These are phyloP conservation scores for Colletotrichum zoysiae DNA, from an alignment of 2,329 filamentous ascomycete species.

Conservation along the genomic window DNA sequence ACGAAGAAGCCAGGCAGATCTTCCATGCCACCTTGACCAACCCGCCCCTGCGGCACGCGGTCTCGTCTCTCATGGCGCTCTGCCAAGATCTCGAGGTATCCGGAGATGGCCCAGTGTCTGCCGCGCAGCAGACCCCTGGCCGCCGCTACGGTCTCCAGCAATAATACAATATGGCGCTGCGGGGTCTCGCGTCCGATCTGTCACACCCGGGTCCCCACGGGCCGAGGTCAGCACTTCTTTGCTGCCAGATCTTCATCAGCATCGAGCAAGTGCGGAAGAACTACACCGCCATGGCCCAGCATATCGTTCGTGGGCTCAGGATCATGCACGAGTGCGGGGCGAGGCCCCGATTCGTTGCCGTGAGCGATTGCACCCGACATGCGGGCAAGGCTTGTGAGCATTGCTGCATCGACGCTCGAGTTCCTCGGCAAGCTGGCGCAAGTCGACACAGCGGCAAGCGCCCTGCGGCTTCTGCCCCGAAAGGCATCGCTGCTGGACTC, in stretches of 20 bases:
- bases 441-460: slow-evolving; percentile 44
- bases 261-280: slow-evolving; percentile 59
- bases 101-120: slow-evolving; percentile 15
- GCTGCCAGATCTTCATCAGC: slow-evolving; percentile 62
- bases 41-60: slow-evolving; percentile 53
- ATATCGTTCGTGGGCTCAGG: slow-evolving; percentile 57
- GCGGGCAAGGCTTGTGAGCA: slow-evolving; percentile 51
- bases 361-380: slow-evolving; percentile 53
- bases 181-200: slow-evolving; percentile 55
- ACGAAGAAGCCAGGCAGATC: slow-evolving; percentile 55
- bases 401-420: slow-evolving; percentile 49
- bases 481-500: slow-evolving; percentile 49
- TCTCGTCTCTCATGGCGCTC: slow-evolving; percentile 55
- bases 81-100: slow-evolving; percentile 55
- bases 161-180: slow-evolving; percentile 58
- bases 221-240: slow-evolving; percentile 55
- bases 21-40: slow-evolving; percentile 55
- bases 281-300: slow-evolving; percentile 56
- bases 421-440: slow-evolving; percentile 50
- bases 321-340: slow-evolving; percentile 58
- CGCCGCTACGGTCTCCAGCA: slow-evolving; percentile 45
- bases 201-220: slow-evolving; percentile 48
- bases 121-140: no score
- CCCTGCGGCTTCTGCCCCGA: slow-evolving; percentile 47
- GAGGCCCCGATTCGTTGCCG: slow-evolving; percentile 50